Evolutionary conservation across 108 stramenopile genomes (phyloP).

Genomic region (Nitzschia sp.): DNA sequence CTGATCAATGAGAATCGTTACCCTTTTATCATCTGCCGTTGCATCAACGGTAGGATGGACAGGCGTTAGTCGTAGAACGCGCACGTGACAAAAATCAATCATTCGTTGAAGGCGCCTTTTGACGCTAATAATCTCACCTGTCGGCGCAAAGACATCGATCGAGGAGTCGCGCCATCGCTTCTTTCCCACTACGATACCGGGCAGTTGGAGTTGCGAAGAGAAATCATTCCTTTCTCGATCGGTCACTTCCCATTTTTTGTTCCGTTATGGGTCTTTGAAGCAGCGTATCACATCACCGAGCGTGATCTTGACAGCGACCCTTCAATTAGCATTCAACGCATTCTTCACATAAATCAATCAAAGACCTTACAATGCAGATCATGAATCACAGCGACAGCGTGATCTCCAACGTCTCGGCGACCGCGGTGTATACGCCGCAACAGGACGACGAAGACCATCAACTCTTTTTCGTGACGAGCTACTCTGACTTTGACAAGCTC

Average conservation of each 20-base stretch:
- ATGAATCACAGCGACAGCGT: constrained; percentile 4
- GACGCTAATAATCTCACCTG: too few species aligned
- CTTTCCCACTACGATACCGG: too few species aligned
- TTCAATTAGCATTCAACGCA: background rate
- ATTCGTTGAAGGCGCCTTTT: background rate
- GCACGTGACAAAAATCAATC: background rate
- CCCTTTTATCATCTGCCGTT: background rate
- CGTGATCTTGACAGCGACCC: too few species aligned
- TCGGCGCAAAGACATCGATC: background rate
- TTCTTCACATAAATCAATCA: background rate
- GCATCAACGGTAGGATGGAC: background rate
- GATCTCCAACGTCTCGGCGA: background rate
- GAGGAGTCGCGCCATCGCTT: background rate
- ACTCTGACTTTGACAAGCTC: constrained; percentile 79
- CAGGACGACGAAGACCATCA: constrained; percentile 43
- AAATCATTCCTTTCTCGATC: background rate
- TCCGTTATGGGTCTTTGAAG: too few species aligned
- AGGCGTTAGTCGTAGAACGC: background rate
- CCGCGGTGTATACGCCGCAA: background rate
- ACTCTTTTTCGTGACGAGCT: constrained; percentile 76
- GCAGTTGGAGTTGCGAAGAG: too few species aligned
- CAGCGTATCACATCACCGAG: too few species aligned
- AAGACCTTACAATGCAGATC: constrained; percentile 1
- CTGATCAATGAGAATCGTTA: background rate
- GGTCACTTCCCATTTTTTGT: too few species aligned